Evolutionary conservation across 2,329 filamentous ascomycete genomes (phyloP).

Genomic region (Penicillium sp.): DNA sequence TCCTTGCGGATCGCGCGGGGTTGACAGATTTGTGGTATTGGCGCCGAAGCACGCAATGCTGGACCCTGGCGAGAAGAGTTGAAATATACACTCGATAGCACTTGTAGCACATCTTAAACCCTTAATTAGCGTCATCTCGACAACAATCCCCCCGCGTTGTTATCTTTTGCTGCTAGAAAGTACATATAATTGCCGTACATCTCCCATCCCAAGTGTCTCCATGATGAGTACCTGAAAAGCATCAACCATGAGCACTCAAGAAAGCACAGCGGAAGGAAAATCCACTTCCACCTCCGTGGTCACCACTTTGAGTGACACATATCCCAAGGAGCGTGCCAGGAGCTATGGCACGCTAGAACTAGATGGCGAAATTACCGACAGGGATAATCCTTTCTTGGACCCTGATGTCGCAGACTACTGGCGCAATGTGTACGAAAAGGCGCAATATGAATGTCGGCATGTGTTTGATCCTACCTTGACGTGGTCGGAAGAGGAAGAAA

Average conservation of each 20-base stretch:
- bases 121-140: neutral
- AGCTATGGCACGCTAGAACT: neutral
- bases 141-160: neutral
- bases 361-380: neutral
- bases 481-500: conserved; percentile 38
- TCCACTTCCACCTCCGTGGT: neutral
- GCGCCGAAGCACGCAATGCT: neutral
- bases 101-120: neutral
- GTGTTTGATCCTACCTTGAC: conserved; percentile 42
- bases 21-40: neutral
- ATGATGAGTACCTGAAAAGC: neutral
- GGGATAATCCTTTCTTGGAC: conserved; percentile 48
- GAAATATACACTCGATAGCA: no score
- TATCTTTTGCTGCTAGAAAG: neutral
- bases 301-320: neutral
- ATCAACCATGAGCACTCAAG: neutral
- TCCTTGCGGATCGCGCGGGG: neutral
- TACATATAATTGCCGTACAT: neutral
- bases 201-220: no score
- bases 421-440: conserved; percentile 56
- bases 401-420: conserved; percentile 57
- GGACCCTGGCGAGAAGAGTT: neutral
- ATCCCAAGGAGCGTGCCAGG: neutral
- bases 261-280: neutral
- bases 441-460: conserved; percentile 49